A percentile compares a stretch with the other conserved stretches of the same genome.
These are phyloP conservation scores for Venustampulla echinocandica DNA, from an alignment of 495 filamentous ascomycete species.

Conservation along the genomic window DNA sequence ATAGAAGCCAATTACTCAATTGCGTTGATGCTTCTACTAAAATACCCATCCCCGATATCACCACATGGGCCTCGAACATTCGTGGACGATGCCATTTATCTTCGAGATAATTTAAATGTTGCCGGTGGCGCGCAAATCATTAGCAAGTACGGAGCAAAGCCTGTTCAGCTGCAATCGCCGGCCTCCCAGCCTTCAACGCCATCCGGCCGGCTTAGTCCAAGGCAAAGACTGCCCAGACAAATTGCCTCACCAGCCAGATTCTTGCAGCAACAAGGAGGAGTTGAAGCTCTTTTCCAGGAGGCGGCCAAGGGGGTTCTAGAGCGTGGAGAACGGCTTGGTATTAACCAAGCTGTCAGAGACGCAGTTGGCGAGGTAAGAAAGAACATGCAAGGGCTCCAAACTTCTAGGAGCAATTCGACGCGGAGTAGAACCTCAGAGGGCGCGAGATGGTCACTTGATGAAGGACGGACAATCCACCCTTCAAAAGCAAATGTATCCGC, in stretches of 20 bases:
- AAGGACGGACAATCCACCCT: slow-evolving; percentile 18
- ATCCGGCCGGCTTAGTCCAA: slow-evolving; percentile 21
- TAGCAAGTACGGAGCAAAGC: slow-evolving; percentile 68
- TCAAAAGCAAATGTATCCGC: slow-evolving; percentile 28
- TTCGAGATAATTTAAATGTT: slow-evolving; percentile 65
- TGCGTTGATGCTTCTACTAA: slow-evolving; percentile 70
- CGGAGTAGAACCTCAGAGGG: slow-evolving; percentile 14
- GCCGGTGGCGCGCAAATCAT: slow-evolving; percentile 69
- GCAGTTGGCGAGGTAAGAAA: slow-evolving; percentile 76
- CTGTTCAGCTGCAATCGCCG: slow-evolving; percentile 39
- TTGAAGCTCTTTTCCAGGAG: slow-evolving; percentile 76
- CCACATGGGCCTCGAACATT: slow-evolving; percentile 65
- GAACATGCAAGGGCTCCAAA: slow-evolving; percentile 46
- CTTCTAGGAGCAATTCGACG: slow-evolving; percentile 11
- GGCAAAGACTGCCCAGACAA: slow-evolving; percentile 11
- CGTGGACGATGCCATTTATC: slow-evolving; percentile 79
- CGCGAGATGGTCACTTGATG: slow-evolving; percentile 27
- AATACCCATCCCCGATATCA: slow-evolving; percentile 61
- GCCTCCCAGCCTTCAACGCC: slow-evolving; percentile 26
- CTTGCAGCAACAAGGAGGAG: slow-evolving; percentile 49
- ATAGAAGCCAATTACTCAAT: slow-evolving; percentile 78
- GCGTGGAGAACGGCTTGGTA: slow-evolving; percentile 75
- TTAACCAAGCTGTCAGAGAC: slow-evolving; percentile 83
- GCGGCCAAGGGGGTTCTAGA: slow-evolving; percentile 78
- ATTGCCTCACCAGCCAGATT: slow-evolving; percentile 50